Base-by-base conservation (phyloP, 805 yeast genomes). In the Komagataella mondaviorum region DNA sequence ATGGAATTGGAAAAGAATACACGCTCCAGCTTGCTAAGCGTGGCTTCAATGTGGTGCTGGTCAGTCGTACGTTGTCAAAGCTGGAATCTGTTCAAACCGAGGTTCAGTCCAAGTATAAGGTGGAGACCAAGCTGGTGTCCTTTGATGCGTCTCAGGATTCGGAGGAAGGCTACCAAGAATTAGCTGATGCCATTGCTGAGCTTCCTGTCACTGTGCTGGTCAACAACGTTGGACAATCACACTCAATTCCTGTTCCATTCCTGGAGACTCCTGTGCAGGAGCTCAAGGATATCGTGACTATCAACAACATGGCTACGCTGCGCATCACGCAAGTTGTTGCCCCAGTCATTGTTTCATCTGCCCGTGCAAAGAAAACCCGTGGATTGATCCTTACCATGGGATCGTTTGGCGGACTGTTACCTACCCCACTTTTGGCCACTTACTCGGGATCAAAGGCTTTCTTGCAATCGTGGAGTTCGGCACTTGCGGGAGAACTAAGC, bases 391-490 rank as follows among this genome's bases (percentile, higher is more conserved):
- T 93, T 59, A 89, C 93, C 30, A 88, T 93, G 96, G 97, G 98
- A 47, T 91, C 98, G 3, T 91, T 93, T 63, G 96, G 96, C 51
- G 99, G 98, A 3, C 75, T 90, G 58, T 73, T 88, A 48, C 98
- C 99, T 52, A 83, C 96, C 10, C 98, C 99, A 20, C 75, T 81
- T 58, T 76, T 93, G 59, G 96, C 98, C 17, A 85, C 90, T 8
- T 93, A 93, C 71, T 85, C 97, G 17, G 99, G 99, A 22, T 88
- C 97, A 48, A 93, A 93, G 71, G 88, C 96, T 6, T 93, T 93
- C 67, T 75, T 93, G 63, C 97, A 93, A 70, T 79, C 81, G 53
- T 93, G 99, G 98, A 86, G 93, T 49, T 71, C 78, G 50, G 89
- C 96, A 1, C 73, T 93, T 57, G 85, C 96, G 16, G 89, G 90